Conservation (phyloP, 345 rosid species). For the Crucihimalaya himalaica region DNA sequence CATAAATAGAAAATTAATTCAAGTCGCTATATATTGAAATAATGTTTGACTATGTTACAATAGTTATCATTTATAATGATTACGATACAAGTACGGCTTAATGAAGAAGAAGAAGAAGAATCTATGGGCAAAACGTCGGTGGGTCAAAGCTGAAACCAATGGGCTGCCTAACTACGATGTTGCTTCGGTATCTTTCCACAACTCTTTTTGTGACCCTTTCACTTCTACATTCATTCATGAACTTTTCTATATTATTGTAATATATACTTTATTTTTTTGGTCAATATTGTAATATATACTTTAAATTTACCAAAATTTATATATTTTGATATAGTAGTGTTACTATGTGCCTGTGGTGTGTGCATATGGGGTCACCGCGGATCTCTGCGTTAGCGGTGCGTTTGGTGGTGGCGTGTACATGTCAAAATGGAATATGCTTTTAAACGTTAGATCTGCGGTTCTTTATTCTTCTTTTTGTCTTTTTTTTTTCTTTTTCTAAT, state of each 20-base stretch:
- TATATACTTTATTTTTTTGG: too few species aligned
- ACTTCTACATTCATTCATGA: neutral
- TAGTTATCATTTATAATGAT: neutral
- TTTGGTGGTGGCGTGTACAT: slow-evolving; percentile 28
- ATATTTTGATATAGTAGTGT: neutral
- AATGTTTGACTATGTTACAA: neutral
- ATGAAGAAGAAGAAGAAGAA: slow-evolving; percentile 2
- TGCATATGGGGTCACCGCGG: neutral
- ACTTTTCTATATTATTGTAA: neutral
- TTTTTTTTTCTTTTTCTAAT: too few species aligned
- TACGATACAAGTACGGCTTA: neutral
- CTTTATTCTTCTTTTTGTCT: neutral
- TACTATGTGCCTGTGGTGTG: neutral
- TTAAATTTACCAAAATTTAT: neutral
- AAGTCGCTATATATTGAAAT: neutral
- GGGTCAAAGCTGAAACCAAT: slow-evolving; percentile 17
- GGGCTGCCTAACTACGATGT: slow-evolving; percentile 14
- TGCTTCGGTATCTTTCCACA: slow-evolving; percentile 21
- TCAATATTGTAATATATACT: too few species aligned
- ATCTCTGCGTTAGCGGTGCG: slow-evolving; percentile 22
- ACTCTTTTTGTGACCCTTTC: slow-evolving; percentile 15
- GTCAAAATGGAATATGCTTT: slow-evolving; percentile 31
- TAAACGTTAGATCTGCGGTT: neutral
- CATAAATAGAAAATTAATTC: neutral
- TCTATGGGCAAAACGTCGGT: slow-evolving; percentile 19